Evolutionary conservation across 2,329 filamentous ascomycete species (phyloP).

Genomic region (Colletotrichum gigasporum): DNA sequence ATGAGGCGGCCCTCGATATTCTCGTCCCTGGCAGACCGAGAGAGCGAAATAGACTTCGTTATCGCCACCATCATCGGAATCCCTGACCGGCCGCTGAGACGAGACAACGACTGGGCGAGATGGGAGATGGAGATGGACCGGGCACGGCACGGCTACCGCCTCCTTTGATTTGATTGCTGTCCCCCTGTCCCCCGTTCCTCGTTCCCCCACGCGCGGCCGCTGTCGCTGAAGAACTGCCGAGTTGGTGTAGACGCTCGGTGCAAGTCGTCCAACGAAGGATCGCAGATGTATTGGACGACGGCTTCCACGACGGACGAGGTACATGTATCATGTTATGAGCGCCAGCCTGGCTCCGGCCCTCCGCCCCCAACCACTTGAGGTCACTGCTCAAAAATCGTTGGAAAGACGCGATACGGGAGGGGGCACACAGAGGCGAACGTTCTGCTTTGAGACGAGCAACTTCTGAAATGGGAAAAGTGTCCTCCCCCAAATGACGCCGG

Average conservation of each 20-base stretch:
- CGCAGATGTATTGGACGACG: conserved; percentile 3
- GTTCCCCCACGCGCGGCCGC: neutral
- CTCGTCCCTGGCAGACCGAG: neutral
- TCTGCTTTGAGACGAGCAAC: conserved; percentile 18
- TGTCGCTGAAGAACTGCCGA: conserved; percentile 19
- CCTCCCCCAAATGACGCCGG: neutral
- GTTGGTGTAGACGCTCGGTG: conserved; percentile 1
- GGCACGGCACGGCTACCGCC: no score
- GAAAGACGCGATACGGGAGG: neutral
- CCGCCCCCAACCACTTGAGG: neutral
- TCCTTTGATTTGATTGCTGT: no score
- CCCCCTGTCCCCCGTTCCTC: no score
- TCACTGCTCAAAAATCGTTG: conserved; percentile 13
- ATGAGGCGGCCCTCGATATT: conserved; percentile 8
- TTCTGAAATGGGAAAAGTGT: conserved; percentile 19
- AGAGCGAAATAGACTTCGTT: neutral
- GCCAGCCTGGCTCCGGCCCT: neutral
- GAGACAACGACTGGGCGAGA: neutral
- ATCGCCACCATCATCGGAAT: neutral
- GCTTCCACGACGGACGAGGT: neutral
- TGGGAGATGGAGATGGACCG: neutral
- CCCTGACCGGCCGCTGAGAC: neutral
- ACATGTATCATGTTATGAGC: conserved; percentile 28
- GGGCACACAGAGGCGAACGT: neutral
- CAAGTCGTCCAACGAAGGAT: conserved; percentile 3